Conservation (phyloP, 2,329 filamentous ascomycete species). For the Fusarium foetens region DNA sequence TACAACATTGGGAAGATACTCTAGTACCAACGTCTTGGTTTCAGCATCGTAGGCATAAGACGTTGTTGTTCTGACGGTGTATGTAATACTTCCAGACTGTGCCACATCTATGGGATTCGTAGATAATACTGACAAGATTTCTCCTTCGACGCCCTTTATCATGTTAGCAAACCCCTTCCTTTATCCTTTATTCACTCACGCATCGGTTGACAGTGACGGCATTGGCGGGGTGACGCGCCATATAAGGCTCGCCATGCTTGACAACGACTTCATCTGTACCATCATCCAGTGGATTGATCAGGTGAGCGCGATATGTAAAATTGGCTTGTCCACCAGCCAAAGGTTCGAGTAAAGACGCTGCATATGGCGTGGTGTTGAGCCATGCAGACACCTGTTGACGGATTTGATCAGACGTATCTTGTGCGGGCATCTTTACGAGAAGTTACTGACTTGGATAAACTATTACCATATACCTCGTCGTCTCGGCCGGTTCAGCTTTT, state of each 20-base stretch:
- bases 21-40: background rate
- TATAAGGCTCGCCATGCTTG: constrained; percentile 7
- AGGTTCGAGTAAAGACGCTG: background rate
- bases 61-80: background rate
- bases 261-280: background rate
- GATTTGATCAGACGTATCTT: background rate
- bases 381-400: background rate
- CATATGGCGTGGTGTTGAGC: background rate
- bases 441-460: background rate
- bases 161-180: background rate
- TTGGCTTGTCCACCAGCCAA: background rate
- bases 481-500: background rate
- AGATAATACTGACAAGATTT: background rate
- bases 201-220: background rate
- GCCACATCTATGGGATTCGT: accelerated
- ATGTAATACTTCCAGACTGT: background rate
- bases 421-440: accelerated
- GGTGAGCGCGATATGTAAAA: background rate
- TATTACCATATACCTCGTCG: accelerated
- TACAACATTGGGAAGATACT: background rate
- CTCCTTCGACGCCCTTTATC: background rate
- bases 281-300: background rate
- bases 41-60: background rate
- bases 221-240: constrained; percentile 4
- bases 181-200: background rate